These are phyloP conservation scores for Thelonectria discophora DNA, from an alignment of 2,329 filamentous ascomycete species.

Conservation along the genomic window DNA sequence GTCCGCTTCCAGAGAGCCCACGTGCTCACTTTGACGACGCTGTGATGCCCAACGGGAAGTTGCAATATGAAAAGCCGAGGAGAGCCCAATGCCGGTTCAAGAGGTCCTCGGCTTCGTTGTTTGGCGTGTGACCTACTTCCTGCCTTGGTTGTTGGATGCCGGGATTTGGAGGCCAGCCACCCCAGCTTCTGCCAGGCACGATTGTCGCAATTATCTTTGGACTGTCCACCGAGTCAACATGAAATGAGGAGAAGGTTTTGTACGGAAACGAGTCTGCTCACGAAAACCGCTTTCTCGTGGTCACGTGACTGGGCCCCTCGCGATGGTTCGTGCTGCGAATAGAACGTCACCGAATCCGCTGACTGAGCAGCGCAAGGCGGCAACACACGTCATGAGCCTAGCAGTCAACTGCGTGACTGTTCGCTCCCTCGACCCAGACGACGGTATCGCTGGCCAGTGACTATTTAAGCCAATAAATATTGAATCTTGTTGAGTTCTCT, in stretches of 20 bases:
- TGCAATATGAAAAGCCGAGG: neutral
- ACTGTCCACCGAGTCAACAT: no score
- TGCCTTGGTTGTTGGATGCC: no score
- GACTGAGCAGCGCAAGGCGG: slow-evolving; percentile 39
- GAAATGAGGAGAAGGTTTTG: neutral
- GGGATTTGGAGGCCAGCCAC: no score
- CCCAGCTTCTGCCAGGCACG: no score
- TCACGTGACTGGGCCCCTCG: slow-evolving; percentile 23
- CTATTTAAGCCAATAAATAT: no score
- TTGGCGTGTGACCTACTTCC: neutral
- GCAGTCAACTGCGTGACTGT: neutral
- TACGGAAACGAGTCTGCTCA: neutral
- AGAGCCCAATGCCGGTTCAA: neutral
- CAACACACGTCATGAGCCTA: neutral
- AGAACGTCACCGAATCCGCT: slow-evolving; percentile 43
- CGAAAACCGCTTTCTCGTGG: no score
- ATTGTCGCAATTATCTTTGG: neutral
- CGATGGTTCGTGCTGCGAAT: slow-evolving; percentile 33
- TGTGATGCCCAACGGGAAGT: neutral
- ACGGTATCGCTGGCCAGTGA: no score
- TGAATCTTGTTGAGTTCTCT: no score
- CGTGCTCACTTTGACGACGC: slow-evolving; percentile 3
- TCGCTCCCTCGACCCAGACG: no score
- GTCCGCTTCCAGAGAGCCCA: slow-evolving; percentile 12
- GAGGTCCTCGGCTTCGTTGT: neutral